Evolutionary conservation across 257 asterid species (phyloP).

Genomic region (Lycium barbarum): DNA sequence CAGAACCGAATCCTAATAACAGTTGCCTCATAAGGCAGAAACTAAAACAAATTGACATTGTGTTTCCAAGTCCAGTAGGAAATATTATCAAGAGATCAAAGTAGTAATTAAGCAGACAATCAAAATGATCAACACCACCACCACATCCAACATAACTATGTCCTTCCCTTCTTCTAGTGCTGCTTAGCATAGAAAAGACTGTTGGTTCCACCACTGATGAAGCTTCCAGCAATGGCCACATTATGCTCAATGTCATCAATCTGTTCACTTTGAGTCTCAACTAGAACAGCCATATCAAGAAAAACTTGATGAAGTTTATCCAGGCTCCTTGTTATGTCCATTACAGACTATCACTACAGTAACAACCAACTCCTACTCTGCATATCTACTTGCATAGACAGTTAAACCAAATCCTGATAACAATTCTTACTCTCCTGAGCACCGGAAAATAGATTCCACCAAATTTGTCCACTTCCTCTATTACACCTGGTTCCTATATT

Average conservation of each 20-base stretch:
- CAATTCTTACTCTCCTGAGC: no score
- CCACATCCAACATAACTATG: constrained; percentile 68
- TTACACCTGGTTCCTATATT: no score
- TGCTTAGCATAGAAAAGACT: constrained; percentile 75
- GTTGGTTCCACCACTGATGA: constrained; percentile 73
- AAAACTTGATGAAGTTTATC: constrained; percentile 88
- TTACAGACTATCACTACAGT: no score
- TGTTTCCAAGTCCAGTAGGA: not conserved
- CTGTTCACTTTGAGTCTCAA: constrained; percentile 77
- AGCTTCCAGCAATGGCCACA: constrained; percentile 73
- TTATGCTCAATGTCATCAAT: constrained; percentile 24
- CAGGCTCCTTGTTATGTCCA: constrained; percentile 87
- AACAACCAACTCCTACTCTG: no score
- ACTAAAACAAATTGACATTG: not conserved
- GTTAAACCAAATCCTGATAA: no score
- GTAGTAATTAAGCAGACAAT: constrained; percentile 72
- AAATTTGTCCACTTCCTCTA: no score
- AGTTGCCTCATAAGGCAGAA: not conserved
- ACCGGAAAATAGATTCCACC: no score
- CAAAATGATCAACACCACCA: constrained; percentile 52
- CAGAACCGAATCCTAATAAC: constrained; percentile 4
- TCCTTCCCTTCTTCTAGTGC: constrained; percentile 57
- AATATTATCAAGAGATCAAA: constrained; percentile 39
- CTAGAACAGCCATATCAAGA: constrained; percentile 87
- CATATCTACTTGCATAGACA: no score